These are phyloP conservation scores for Coemansia aciculifera DNA, from an alignment of 192 early-diverging fungal species.

Conservation along the genomic window DNA sequence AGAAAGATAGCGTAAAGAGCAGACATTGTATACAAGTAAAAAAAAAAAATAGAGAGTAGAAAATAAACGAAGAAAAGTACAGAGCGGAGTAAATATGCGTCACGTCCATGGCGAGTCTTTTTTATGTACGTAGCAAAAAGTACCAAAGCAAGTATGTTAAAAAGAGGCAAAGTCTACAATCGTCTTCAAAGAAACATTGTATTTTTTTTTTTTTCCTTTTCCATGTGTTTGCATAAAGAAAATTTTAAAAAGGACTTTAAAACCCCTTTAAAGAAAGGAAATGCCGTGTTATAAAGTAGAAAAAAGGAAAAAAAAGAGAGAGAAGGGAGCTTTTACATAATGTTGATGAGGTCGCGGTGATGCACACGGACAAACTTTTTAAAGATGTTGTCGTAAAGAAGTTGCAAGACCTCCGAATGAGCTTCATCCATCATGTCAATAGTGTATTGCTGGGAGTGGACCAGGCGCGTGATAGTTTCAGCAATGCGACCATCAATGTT, in stretches of 20 bases:
- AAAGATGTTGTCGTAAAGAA: conserved; percentile 59
- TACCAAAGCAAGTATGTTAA: too few relatives aligned
- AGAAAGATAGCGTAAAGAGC: background rate
- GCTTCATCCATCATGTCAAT: conserved; percentile 60
- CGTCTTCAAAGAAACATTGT: background rate
- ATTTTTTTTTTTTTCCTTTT: too few relatives aligned
- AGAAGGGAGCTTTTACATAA: conserved; percentile 26
- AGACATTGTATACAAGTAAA: background rate
- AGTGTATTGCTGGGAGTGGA: conserved; percentile 54
- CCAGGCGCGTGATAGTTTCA: conserved; percentile 44
- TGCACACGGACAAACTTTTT: conserved; percentile 56
- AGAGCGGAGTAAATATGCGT: too few relatives aligned
- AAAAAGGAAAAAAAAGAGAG: background rate
- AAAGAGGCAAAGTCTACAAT: background rate
- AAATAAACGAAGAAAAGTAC: background rate
- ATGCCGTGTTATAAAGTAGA: background rate
- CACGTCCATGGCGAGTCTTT: too few relatives aligned
- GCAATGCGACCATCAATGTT: conserved; percentile 53
- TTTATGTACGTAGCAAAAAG: too few relatives aligned
- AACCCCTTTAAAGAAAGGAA: background rate
- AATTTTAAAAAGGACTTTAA: too few relatives aligned
- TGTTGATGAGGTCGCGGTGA: conserved; percentile 49
- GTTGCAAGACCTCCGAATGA: conserved; percentile 56
- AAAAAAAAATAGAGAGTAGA: background rate
- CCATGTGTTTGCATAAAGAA: too few relatives aligned